Base-by-base conservation (phyloP, 2,329 filamentous ascomycete species). In the Botrytis porri region DNA sequence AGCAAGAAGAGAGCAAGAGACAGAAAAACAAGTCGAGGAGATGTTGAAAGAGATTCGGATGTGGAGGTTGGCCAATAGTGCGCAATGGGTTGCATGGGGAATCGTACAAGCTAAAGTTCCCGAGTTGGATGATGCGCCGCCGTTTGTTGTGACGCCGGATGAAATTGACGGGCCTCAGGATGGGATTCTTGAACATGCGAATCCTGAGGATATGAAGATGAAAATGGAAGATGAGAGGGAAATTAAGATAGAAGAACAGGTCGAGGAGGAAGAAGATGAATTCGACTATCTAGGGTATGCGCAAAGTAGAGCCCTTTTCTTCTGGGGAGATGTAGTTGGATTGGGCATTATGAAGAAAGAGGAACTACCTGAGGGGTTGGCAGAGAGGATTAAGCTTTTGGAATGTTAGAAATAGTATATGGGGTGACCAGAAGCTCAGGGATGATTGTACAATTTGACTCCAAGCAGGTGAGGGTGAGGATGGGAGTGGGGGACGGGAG, bases 231-330 rank as follows among this genome's bases (percentile, higher is more conserved):
- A 70, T 20, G 54, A 48, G 41, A 64, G 57, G n/a, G 60, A 70
- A 39, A 75, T 75, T 39, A 75, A 76, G 59, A 70, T 69, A 39
- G 79, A 75, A 57, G 78, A 75, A 32, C 74, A 75, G 39, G 77
- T 75, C 32, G 77, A 75, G 59, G 78, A 79, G 20, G 79, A 80
- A 66, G 88, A 88, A 48, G 93, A 93, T 61, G 93, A 93, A 79
- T 99, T 98, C 80, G 95, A 99, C 82, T 99, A 98, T 81, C 85
- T 99, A 37, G 89, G 88, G 18, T 99, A 98, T 83, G 90, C 96
- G 12, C 93, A 97, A 82, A 93, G 98, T 76, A 87, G 96, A 22
- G 95, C 94, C 0, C 86, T 96, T 84, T 96, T 98, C 83, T 96
- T 99, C 83, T 97, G 95, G 93, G 95, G 94, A 1, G 96, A 99